Evolutionary conservation across 2,329 filamentous ascomycete genomes (phyloP), one percentile per base, ranked within the genome.

Genomic region (Colletotrichum euphorbiae): DNA sequence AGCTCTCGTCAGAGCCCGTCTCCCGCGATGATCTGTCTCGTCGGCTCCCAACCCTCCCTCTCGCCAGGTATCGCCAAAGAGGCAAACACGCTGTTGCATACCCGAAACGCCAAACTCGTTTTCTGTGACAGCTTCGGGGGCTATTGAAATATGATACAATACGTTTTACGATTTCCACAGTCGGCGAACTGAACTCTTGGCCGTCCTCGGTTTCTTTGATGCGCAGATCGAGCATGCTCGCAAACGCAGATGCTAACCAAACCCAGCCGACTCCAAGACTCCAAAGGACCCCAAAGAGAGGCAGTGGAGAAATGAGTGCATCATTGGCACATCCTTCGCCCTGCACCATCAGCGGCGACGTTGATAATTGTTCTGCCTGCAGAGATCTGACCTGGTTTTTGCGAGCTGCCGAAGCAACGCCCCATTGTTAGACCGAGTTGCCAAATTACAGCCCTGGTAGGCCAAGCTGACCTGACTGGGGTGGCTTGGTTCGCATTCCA

Each of bases 331-430:
- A 65, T 59, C 54, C 60, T 68, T 43, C 28, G 21, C 31, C 24
- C 42, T 63, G 46, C 46, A 33, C 33, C 40, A 46, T 19, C 13
- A 48, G 31, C 43, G 38, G n/a, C 38, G 40, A 21, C 33, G 15
- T 38, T 38, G 36, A 38, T 24, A 43, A 55, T 65, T 19, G n/a
- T 46, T 66, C 66, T 68, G 48, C 66, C 66, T 68, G 15, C 58
- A 42, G 36, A 3, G 6, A 31, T 42, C 46, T 42, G 46, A 33
- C 54, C 46, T 7, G 36, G 4, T 12, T 31, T 40, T 60, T 19
- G 31, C 56, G 19, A 43, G 48, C 24, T 59, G 43, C 31, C 42
- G 43, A 19, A 28, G 43, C 33, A 21, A 50, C 33, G 38, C 46
- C 65, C 58, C 63, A 15, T 7, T 28, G 12, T 21, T 9, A 67